A percentile compares a stretch with the other conserved stretches of the same genome.
These are phyloP conservation scores for Ustilago curta DNA, from an alignment of 1,284 basidiomycete genomes.

Conservation along the genomic window DNA sequence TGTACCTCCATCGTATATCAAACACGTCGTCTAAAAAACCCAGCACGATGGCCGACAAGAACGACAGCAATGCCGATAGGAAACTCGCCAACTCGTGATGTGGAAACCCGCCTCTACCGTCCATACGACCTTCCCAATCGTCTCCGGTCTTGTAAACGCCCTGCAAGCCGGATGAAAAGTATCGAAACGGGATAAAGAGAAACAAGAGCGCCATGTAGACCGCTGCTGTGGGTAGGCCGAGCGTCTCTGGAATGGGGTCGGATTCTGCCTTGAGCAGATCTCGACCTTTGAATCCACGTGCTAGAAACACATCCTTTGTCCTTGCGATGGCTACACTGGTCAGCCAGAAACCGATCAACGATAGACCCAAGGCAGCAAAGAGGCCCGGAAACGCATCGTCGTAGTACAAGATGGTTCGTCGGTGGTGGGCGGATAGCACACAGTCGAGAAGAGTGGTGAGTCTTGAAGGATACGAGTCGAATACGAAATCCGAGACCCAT, in stretches of 20 bases:
- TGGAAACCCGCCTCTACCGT: constrained; percentile 76
- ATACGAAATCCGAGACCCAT: constrained; percentile 15
- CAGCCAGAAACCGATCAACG: constrained; percentile 43
- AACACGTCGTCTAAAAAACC: constrained; percentile 98
- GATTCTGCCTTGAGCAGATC: constrained; percentile 61
- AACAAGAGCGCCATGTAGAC: constrained; percentile 84
- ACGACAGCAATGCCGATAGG: constrained; percentile 88
- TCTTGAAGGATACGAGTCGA: constrained; percentile 12
- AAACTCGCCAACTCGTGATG: constrained; percentile 92
- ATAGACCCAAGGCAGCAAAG: constrained; percentile 43
- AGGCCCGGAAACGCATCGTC: constrained; percentile 52
- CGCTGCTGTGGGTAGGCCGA: constrained; percentile 88
- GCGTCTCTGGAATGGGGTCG: constrained; percentile 83
- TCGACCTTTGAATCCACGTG: constrained; percentile 59
- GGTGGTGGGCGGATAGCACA: neutral
- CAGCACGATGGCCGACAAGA: constrained; percentile 90
- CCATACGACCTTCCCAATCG: constrained; percentile 56
- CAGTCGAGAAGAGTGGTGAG: constrained; percentile 16
- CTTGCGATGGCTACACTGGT: constrained; percentile 41
- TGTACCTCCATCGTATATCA: constrained; percentile 98
- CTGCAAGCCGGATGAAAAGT: constrained; percentile 51
- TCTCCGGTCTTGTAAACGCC: constrained; percentile 25
- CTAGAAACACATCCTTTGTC: constrained; percentile 55
- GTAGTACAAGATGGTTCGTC: constrained; percentile 27
- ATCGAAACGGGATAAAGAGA: constrained; percentile 67